phyloP scores from a whole-genome alignment of 768 basidiomycete species.

The Rhodotorula kratochvilovae region DNA sequence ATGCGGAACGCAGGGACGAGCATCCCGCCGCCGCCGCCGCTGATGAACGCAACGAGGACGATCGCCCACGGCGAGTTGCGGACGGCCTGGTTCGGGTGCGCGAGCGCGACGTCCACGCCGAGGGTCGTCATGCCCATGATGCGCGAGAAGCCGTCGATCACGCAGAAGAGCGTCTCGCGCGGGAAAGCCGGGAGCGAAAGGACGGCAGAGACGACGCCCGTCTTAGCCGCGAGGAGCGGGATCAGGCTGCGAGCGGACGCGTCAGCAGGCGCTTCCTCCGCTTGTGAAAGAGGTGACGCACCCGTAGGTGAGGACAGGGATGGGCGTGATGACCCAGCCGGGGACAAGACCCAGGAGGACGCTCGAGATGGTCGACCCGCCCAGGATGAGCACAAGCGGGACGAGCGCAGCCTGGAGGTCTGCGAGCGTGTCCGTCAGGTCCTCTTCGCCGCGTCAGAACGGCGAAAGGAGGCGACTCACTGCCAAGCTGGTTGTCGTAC shows the following conservation, averaged over 20 bases:
- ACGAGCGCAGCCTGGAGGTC: slow-evolving; percentile 38
- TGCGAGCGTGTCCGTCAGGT: background rate
- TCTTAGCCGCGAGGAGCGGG: slow-evolving; percentile 32
- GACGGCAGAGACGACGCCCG: slow-evolving; percentile 16
- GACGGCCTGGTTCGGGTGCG: slow-evolving; percentile 34
- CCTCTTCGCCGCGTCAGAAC: rapidly evolving
- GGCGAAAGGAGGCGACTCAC: slow-evolving; percentile 4
- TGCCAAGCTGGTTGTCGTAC: slow-evolving; percentile 28
- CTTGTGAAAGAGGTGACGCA: background rate
- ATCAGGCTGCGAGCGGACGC: slow-evolving; percentile 6
- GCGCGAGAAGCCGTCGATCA: slow-evolving; percentile 40
- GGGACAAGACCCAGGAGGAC: slow-evolving; percentile 30
- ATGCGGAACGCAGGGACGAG: slow-evolving; percentile 30
- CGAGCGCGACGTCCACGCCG: slow-evolving; percentile 38
- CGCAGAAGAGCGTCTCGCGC: slow-evolving; percentile 37
- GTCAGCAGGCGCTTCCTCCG: background rate
- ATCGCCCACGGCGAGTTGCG: slow-evolving; percentile 34
- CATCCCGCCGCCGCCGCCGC: slow-evolving; percentile 36
- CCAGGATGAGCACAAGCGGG: slow-evolving; percentile 35
- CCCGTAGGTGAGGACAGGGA: slow-evolving; percentile 37
- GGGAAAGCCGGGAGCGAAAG: slow-evolving; percentile 35
- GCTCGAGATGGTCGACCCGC: slow-evolving; percentile 31
- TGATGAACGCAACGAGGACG: slow-evolving; percentile 30
- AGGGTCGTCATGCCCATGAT: slow-evolving; percentile 39
- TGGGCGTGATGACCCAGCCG: slow-evolving; percentile 37